Base-by-base conservation (phyloP, 1,139 yeast species). In the Yamadazyma dendronema region DNA sequence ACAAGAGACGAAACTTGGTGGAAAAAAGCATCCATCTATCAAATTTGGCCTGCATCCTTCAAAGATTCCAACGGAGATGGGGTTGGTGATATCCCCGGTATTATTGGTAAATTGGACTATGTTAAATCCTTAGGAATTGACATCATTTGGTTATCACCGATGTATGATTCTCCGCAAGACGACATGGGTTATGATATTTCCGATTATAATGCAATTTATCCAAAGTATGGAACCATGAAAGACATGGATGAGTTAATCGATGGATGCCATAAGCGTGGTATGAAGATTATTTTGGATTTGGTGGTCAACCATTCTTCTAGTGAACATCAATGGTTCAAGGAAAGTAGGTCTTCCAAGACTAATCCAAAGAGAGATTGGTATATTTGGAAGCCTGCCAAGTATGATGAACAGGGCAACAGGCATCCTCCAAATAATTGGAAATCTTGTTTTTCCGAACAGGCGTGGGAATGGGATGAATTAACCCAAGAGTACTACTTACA, bases 141-240 rank as follows among this genome's bases (percentile, higher is more conserved):
- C 43, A 65, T 74, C 24, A 59, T 78, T 29, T 78, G 84, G 84
- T 57, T 77, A 41, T 72, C 75, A 21, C 84, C 84, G 27, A 72
- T 74, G 64, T 77, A 67, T 56, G 78, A 74, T 43, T 73, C 80
- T 2, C 84, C 84, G 3, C 78, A 74, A 49, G 74, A 72, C 31
- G 84, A 78, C 49, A 77, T 78, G 83, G 84, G 84, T 2, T 78
- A 78, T 53, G 84, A 78, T 50, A 74, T 78, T 46, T 60, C 74
- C 26, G 72, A 78, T 55, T 78, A 78, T 53, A 66, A 73, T 49
- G 65, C 57, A 12, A 66, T 78, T 27, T 69, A 76, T 52, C 72
- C 76, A 4, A 62, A 61, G 43, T 78, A 75, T 51, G 84, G 84
- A 33, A 67, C 78, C 9, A 53, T 76, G 56, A 67, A 69, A 35